Evolutionary conservation across 345 rosid species (phyloP).

Genomic region (Hevea brasiliensis): DNA sequence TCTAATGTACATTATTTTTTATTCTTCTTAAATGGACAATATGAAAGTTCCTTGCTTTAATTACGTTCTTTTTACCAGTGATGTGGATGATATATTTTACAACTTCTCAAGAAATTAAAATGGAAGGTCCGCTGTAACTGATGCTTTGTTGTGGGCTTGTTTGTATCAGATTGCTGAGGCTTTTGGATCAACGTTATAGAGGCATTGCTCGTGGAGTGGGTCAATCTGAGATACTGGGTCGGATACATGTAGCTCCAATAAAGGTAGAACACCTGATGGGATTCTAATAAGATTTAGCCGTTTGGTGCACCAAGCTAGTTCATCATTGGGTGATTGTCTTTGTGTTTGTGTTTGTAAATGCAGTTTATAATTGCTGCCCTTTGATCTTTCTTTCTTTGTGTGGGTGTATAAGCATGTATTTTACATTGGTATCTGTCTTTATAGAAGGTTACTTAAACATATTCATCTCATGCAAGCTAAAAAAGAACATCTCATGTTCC

Average conservation of each 20-base stretch:
- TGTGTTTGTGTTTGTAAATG: slow-evolving; percentile 9
- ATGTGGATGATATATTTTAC: not conserved
- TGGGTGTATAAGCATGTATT: not conserved
- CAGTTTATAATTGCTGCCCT: not conserved
- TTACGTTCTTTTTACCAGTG: not conserved
- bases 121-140: not conserved
- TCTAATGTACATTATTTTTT: no score
- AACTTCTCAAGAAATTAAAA: not conserved
- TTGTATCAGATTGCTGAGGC: slow-evolving; percentile 74
- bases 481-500: not conserved
- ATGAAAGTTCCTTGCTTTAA: not conserved
- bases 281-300: not conserved
- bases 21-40: not conserved
- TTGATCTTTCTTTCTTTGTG: not conserved
- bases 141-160: slow-evolving; percentile 13
- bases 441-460: not conserved
- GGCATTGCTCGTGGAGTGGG: slow-evolving; percentile 99
- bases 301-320: not conserved
- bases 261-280: slow-evolving; percentile 49
- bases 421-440: not conserved
- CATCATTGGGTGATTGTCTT: not conserved
- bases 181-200: slow-evolving; percentile 82
- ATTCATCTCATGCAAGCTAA: not conserved
- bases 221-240: slow-evolving; percentile 94
- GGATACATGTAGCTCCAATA: slow-evolving; percentile 96